Evolutionary conservation across 2,329 filamentous ascomycete genomes (phyloP).

Genomic region (Fusarium bulbicola): DNA sequence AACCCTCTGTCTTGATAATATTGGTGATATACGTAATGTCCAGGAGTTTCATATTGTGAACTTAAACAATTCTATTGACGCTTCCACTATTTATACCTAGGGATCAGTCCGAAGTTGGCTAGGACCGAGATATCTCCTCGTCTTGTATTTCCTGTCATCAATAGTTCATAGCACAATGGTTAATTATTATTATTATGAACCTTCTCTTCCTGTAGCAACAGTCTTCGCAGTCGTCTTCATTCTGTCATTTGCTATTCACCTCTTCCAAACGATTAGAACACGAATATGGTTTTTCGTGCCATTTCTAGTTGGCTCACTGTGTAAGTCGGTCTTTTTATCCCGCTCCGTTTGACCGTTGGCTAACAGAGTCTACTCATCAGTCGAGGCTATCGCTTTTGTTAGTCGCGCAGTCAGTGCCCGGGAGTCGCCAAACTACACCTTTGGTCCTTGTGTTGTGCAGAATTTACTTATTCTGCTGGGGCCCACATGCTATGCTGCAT

Average conservation of each 20-base stretch:
- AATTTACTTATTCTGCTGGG: background rate
- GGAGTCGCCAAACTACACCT: background rate
- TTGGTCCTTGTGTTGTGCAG: background rate
- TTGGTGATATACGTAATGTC: no score
- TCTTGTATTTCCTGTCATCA: no score
- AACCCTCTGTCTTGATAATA: no score
- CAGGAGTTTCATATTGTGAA: no score
- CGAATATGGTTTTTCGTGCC: background rate
- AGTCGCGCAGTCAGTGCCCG: no score
- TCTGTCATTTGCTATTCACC: background rate
- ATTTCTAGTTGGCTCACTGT: background rate
- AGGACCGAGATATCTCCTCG: no score
- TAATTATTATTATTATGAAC: background rate
- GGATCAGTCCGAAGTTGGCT: no score
- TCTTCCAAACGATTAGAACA: background rate
- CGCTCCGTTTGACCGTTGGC: no score
- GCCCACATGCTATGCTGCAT: background rate
- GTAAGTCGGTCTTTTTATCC: no score
- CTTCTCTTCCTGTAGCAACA: background rate
- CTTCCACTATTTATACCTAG: no score
- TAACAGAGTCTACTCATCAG: no score
- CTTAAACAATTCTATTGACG: rapidly evolving
- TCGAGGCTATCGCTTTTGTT: no score
- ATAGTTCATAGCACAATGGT: background rate
- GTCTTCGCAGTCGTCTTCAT: background rate